Conservation (phyloP, 768 basidiomycete genomes). For the Podaxis sp. region DNA sequence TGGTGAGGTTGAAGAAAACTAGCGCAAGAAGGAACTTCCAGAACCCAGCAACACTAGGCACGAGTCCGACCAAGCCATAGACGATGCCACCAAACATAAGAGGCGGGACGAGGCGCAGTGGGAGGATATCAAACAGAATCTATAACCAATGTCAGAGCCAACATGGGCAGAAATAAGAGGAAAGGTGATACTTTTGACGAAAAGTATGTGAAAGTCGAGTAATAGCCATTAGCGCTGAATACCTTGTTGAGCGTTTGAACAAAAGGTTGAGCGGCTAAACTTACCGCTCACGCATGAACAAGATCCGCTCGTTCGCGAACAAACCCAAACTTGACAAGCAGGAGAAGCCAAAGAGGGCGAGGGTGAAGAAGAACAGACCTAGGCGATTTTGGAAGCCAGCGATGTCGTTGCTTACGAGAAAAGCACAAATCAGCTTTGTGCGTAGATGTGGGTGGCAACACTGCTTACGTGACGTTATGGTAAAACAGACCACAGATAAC, state of each 20-base stretch:
- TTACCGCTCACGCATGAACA: conserved; percentile 98
- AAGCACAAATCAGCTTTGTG: neutral
- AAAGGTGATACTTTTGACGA: conserved; percentile 69
- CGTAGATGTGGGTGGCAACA: neutral
- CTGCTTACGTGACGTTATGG: conserved; percentile 74
- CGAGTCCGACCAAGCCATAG: conserved; percentile 92
- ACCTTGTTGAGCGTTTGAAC: neutral
- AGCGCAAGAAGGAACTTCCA: conserved; percentile 99
- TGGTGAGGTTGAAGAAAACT: conserved; percentile 94
- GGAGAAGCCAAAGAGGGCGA: conserved; percentile 97
- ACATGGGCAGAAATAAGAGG: neutral
- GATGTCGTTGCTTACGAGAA: conserved; percentile 71
- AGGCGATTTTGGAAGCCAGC: conserved; percentile 96
- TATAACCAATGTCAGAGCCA: conserved; percentile 22
- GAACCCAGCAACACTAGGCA: conserved; percentile 84
- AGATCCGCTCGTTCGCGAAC: conserved; percentile 91
- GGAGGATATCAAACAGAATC: conserved; percentile 96
- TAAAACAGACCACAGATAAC: conserved; percentile 94
- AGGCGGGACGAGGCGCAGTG: conserved; percentile 91
- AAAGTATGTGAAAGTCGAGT: conserved; percentile 96
- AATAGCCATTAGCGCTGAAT: conserved; percentile 91
- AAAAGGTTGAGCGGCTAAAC: conserved; percentile 16
- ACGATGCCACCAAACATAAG: conserved; percentile 95
- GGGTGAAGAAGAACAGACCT: conserved; percentile 95
- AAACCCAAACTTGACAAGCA: conserved; percentile 91